These are phyloP conservation scores for Adansonia rubrostipa DNA, from an alignment of 441 rosid genomes.

Conservation along the genomic window DNA sequence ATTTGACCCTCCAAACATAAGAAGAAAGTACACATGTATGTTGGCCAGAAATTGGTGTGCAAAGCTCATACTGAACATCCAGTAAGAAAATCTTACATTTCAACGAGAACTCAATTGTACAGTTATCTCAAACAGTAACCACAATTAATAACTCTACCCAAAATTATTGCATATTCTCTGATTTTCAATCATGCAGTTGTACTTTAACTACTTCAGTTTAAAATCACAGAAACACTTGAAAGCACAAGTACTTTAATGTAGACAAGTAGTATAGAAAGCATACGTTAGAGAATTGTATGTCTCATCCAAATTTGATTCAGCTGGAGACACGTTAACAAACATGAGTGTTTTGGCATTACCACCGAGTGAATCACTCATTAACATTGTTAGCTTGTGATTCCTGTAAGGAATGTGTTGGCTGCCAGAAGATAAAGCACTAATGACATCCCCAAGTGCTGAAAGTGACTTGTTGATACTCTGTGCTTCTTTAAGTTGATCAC, in stretches of 20 bases:
- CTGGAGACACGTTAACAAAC: constrained; percentile 94
- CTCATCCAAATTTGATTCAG: constrained; percentile 91
- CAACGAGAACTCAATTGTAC: neutral
- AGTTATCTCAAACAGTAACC: neutral
- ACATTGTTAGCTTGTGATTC: constrained; percentile 93
- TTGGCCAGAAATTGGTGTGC: neutral
- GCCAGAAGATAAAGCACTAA: constrained; percentile 84
- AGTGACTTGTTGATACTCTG: constrained; percentile 96
- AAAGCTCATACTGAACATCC: neutral
- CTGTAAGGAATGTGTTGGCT: constrained; percentile 92
- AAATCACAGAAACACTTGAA: neutral
- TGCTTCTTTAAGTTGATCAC: constrained; percentile 87
- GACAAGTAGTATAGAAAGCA: constrained; percentile 31
- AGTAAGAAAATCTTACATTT: neutral
- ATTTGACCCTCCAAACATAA: neutral
- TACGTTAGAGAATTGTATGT: constrained; percentile 86
- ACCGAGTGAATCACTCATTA: constrained; percentile 98
- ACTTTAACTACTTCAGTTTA: neutral
- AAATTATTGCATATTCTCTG: neutral
- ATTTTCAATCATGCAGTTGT: neutral
- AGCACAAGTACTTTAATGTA: neutral
- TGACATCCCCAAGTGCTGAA: constrained; percentile 95
- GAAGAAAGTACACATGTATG: neutral
- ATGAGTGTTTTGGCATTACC: constrained; percentile 98
- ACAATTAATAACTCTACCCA: neutral